These are phyloP conservation scores for Wallacemonas sp. DNA, from an alignment of 208 protist genomes.

Conservation along the genomic window DNA sequence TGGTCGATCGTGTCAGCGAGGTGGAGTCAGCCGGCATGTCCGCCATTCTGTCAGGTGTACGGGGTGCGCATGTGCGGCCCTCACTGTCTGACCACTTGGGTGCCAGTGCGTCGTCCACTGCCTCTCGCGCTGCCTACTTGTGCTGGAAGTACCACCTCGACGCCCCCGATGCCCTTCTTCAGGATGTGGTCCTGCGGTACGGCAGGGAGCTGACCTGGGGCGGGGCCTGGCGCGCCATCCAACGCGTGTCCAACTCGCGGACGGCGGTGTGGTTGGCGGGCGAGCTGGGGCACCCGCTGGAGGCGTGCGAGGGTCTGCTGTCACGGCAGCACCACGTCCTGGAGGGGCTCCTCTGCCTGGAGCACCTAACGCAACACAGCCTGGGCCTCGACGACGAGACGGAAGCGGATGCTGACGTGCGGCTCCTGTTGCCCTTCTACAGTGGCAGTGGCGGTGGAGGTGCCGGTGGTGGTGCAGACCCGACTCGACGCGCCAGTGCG, in stretches of 20 bases:
- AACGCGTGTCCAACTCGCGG: neutral
- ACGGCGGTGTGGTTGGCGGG: neutral
- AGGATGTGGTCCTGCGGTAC: slow-evolving; percentile 26
- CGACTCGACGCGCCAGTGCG: neutral
- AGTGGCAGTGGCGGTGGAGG: neutral
- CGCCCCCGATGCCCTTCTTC: slow-evolving; percentile 22
- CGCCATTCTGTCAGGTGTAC: neutral
- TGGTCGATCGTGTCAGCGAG: slow-evolving; percentile 28
- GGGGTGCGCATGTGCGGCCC: neutral
- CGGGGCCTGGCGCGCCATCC: slow-evolving; percentile 3
- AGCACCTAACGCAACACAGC: slow-evolving; percentile 7
- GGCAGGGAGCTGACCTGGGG: slow-evolving; percentile 14
- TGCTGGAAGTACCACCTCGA: slow-evolving; percentile 24
- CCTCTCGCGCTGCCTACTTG: neutral
- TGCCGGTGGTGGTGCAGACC: neutral
- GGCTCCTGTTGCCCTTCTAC: neutral
- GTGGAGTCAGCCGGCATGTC: neutral
- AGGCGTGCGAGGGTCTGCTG: slow-evolving; percentile 16
- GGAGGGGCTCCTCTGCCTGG: slow-evolving; percentile 38
- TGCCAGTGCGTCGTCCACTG: no score
- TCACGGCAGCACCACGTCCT: slow-evolving; percentile 24
- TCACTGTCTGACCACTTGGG: no score
- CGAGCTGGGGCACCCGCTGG: neutral
- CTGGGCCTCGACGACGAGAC: neutral
- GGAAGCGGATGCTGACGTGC: neutral